Base-by-base conservation (phyloP, 2,329 filamentous ascomycete species). In the Aspergillus japonicus region DNA sequence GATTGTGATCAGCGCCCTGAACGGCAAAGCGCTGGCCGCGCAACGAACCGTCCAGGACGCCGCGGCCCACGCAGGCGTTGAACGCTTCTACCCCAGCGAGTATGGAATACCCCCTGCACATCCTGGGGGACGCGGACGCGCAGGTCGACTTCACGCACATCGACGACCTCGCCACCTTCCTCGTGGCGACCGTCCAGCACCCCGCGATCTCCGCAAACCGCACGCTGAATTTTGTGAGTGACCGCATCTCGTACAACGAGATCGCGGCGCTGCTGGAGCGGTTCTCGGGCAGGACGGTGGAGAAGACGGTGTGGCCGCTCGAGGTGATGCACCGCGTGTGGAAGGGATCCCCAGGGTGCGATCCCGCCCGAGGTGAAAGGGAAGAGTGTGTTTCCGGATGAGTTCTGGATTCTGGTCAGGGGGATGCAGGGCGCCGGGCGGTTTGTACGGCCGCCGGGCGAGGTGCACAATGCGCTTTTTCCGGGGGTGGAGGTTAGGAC, bases 101-200 rank as follows among this genome's bases (percentile, higher is more conserved):
- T 44, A 44, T 44, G 14, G 16, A 6, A n/a, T 44, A 71, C 57
- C 65, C 48, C 0, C 21, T 73, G 21, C 65, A 68, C 42, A 58
- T 68, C 11, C 60, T 73, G 19, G 68, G 69, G 10, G 56, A 67
- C 23, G 59, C 66, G 1, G 58, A 69, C 7, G 67, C 65, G 1
- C 59, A 62, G 55, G 64, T 67, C 3, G 66, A 72, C 39, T 70
- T 63, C 55, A 69, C 67, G 4, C 60, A 68, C 16, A 57, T 70
- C 4, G 59, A 68, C 12, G 70, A 70, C 49, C 65, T 73, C 26
- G 71, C 66, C 1, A 54, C 58, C 0, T 73, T 67, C 29, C 54
- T 73, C 7, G 67, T 69, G 4, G 67, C 61, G 7, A 68, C 68
- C 0, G 56, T 73, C 1, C 47, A 60, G 8, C 60, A 69, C 33